These are phyloP conservation scores for Echites panduratus DNA, from an alignment of 257 asterid genomes.

Conservation along the genomic window DNA sequence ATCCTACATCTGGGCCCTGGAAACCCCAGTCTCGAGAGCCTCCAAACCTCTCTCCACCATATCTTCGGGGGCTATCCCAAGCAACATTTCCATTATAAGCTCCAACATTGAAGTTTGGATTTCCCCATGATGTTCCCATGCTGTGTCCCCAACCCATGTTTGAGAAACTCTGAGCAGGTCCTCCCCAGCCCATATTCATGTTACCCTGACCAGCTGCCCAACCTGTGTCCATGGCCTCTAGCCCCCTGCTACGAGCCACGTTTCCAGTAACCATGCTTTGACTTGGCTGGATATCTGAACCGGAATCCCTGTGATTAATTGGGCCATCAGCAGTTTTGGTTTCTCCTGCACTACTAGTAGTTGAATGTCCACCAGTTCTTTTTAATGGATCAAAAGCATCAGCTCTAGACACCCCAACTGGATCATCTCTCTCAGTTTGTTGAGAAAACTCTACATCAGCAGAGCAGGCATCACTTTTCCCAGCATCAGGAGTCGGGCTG, in stretches of 20 bases:
- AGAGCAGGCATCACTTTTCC: constrained; percentile 42
- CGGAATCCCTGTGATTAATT: constrained; percentile 30
- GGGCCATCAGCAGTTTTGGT: constrained; percentile 41
- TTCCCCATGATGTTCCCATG: constrained; percentile 51
- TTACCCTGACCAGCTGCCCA: constrained; percentile 66
- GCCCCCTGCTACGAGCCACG: constrained; percentile 25
- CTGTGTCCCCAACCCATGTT: constrained; percentile 47
- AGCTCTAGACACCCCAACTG: constrained; percentile 25
- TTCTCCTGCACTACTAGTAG: constrained; percentile 81
- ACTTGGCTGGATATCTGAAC: constrained; percentile 41
- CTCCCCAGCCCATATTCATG: constrained; percentile 59
- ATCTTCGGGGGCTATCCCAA: constrained; percentile 73
- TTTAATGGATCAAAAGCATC: constrained; percentile 44
- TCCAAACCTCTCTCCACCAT: constrained; percentile 52
- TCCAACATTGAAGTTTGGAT: constrained; percentile 39
- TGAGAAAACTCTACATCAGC: constrained; percentile 35
- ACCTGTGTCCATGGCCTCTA: constrained; percentile 42
- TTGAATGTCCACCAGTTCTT: constrained; percentile 56
- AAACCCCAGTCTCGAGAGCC: constrained; percentile 65
- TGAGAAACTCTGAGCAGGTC: constrained; percentile 52
- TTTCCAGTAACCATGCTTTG: constrained; percentile 35
- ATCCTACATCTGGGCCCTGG: constrained; percentile 55
- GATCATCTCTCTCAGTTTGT: constrained; percentile 21
- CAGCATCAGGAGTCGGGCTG: constrained; percentile 34
- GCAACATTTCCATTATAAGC: constrained; percentile 40